phyloP scores from a whole-genome alignment of 1,139 yeast species.

The Lodderomyces pseudojiufengensis region DNA sequence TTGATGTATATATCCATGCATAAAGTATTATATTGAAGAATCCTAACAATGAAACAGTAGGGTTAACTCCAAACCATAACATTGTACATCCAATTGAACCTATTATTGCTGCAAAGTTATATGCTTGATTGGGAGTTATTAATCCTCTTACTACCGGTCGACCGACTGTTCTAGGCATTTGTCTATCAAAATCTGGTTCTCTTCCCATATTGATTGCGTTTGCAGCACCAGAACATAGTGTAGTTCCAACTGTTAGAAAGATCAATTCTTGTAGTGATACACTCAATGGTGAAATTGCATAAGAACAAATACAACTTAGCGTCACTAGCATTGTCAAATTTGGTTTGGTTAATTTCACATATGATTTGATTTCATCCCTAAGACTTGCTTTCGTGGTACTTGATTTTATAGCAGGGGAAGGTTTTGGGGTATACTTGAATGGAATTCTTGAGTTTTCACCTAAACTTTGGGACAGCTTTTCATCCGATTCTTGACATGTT shows the following conservation, averaged over 20 bases:
- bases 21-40: constrained; percentile 73
- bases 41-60: constrained; percentile 78
- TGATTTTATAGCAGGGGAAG: constrained; percentile 11
- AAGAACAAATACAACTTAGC: constrained; percentile 86
- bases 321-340: constrained; percentile 83
- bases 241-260: constrained; percentile 78
- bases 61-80: constrained; percentile 77
- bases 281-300: constrained; percentile 84
- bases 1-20: constrained; percentile 86
- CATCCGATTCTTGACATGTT: constrained; percentile 37
- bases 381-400: constrained; percentile 15
- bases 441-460: constrained; percentile 38
- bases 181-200: constrained; percentile 84
- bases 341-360: constrained; percentile 83
- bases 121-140: constrained; percentile 74
- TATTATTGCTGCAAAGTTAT: constrained; percentile 65
- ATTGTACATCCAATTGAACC: constrained; percentile 71
- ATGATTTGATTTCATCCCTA: constrained; percentile 48
- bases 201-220: constrained; percentile 97
- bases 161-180: constrained; percentile 84
- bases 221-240: constrained; percentile 88
- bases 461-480: constrained; percentile 22
- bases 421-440: constrained; percentile 44
- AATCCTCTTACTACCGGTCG: constrained; percentile 90
- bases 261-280: constrained; percentile 66